Conservation (phyloP, 164 flowering plant genomes). For the Chimonanthus salicifolius region DNA sequence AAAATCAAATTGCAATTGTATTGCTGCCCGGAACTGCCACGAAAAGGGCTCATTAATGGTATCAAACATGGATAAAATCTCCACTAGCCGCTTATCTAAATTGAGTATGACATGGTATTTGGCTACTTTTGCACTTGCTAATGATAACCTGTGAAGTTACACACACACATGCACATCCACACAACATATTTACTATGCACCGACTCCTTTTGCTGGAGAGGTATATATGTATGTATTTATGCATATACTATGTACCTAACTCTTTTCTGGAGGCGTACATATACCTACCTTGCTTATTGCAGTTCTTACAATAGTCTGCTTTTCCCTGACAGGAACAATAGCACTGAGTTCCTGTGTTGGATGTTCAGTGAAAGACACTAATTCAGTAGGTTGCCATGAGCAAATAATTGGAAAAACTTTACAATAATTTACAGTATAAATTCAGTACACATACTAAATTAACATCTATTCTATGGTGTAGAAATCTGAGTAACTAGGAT, state of each 20-base stretch:
- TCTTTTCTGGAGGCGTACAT: background rate
- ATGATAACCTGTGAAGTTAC: background rate
- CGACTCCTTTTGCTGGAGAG: too few species aligned
- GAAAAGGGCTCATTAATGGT: slow-evolving; percentile 11
- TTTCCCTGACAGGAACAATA: slow-evolving; percentile 90
- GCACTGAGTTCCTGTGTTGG: slow-evolving; percentile 85
- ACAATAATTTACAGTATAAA: background rate
- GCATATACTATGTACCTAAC: too few species aligned
- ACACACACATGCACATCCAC: too few species aligned
- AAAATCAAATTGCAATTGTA: slow-evolving; percentile 91
- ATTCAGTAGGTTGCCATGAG: slow-evolving; percentile 2
- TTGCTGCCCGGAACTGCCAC: slow-evolving; percentile 90
- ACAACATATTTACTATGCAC: too few species aligned
- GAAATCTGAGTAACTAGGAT: background rate
- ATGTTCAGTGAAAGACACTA: slow-evolving; percentile 7
- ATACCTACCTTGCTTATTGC: slow-evolving; percentile 84
- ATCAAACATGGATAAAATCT: background rate
- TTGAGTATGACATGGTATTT: background rate
- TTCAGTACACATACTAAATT: background rate
- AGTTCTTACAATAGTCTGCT: slow-evolving; percentile 80
- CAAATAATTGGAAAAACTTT: background rate
- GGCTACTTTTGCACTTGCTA: slow-evolving; percentile 10
- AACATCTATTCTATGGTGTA: background rate
- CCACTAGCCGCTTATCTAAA: background rate
- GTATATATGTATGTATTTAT: too few species aligned